These are phyloP conservation scores for Beauveria asiatica DNA, from an alignment of 2,329 filamentous ascomycete genomes.

Conservation along the genomic window DNA sequence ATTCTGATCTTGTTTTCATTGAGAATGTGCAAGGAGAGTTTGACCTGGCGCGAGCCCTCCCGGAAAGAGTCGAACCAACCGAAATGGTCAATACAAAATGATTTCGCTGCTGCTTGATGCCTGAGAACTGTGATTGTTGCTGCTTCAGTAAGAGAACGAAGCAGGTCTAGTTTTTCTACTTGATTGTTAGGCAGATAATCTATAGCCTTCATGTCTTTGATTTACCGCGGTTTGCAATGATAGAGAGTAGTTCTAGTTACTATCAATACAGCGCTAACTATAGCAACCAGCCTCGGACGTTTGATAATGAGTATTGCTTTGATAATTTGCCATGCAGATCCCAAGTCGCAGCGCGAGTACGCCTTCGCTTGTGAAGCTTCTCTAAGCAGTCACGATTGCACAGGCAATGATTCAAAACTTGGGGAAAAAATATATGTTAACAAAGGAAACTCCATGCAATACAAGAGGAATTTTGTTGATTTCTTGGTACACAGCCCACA, in stretches of 20 bases:
- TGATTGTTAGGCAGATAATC: background rate
- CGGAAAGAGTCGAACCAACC: no score
- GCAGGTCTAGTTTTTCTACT: background rate
- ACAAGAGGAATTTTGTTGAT: slow-evolving; percentile 41
- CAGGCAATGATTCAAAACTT: background rate
- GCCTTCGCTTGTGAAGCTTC: background rate
- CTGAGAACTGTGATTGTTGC: background rate
- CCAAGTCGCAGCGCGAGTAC: background rate
- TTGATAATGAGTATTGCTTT: no score
- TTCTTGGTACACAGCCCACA: slow-evolving; percentile 56
- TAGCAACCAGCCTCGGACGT: background rate
- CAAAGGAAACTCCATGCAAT: slow-evolving; percentile 23
- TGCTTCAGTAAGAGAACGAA: background rate
- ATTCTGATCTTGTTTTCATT: background rate
- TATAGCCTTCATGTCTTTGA: background rate
- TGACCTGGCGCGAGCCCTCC: background rate
- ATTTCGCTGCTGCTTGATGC: background rate
- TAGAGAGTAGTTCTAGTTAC: background rate
- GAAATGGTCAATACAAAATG: no score
- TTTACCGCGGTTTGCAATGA: background rate
- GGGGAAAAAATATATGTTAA: slow-evolving; percentile 6
- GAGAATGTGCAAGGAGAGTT: background rate
- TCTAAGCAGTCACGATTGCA: background rate
- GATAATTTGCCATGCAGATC: background rate
- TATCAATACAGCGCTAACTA: background rate